Conservation (phyloP, 768 basidiomycete species). For the Leccinum olivaceopallidum region DNA sequence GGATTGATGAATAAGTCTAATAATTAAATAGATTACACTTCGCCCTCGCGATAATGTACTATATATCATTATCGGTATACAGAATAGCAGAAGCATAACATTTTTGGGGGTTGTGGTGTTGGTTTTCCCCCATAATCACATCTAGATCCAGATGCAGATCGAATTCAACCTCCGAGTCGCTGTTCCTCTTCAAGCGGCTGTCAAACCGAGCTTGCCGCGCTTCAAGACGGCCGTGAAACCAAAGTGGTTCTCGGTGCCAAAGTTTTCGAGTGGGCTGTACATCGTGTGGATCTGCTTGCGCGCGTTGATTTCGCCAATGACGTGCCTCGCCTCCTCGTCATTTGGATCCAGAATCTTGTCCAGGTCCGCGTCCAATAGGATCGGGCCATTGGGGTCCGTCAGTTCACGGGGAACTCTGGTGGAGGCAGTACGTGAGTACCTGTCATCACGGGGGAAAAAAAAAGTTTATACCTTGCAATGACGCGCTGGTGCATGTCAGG, state of each 20-base stretch:
- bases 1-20: no score
- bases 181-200: neutral
- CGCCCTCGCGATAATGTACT: no score
- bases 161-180: no score
- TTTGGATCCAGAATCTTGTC: neutral
- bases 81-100: no score
- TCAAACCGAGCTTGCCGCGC: conserved; percentile 4
- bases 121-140: neutral
- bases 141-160: neutral
- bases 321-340: conserved; percentile 12
- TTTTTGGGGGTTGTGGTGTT: no score
- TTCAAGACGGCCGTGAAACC: conserved; percentile 10
- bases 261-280: conserved; percentile 15
- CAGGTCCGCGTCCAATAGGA: conserved; percentile 3
- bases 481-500: conserved; percentile 5
- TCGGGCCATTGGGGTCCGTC: neutral
- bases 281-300: conserved; percentile 18
- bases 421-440: neutral
- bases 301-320: conserved; percentile 16
- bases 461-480: neutral
- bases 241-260: conserved; percentile 13
- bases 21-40: no score
- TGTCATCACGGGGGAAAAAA: no score
- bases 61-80: no score
- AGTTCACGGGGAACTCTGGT: conserved; percentile 1